Base-by-base conservation (phyloP, 345 rosid species). In the Boechera divaricarpa region DNA sequence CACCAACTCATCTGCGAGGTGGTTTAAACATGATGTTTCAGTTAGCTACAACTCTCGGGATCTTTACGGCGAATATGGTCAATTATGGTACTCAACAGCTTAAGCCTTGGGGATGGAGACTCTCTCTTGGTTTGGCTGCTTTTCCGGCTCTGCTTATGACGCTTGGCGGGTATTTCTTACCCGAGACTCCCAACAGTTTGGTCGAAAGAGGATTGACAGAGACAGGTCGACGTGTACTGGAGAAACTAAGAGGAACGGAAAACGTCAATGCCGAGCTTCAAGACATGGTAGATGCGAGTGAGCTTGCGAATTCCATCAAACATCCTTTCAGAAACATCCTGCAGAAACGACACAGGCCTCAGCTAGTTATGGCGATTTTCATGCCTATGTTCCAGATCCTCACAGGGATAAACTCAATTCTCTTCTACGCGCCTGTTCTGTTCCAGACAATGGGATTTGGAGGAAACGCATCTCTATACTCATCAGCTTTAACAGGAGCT, bases 401-500 rank as follows among this genome's bases (percentile, higher is more conserved):
- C 18, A 92, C 99, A 0, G 99, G 99, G 16, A 89, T 95, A 53
- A 95, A 95, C 75, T 89, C 97, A 2, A 92, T 95, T 69, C 91
- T 95, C 58, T 95, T 95, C 82, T 95, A 95, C 62, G 98, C 99
- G 1, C 99, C 98, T 0, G 93, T 92, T 21, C 82, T 95, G 79
- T 95, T 95, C 36, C 93, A 89, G 67, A 91, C 87, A 36, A 87
- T 95, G 98, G 99, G 99, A 26, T 95, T 95, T 42, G 85, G 82
- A 63, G 82, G 90, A 66, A 87, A 89, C 52, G 98, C 99, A 29
- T 65, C 99, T 10, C 84, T 95, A 33, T 92, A 91, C 82, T 77
- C 99, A 52, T 91, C 99, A n/a, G 98, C 98, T 42, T 21, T 91
- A 74, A 95, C 98, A 2, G 99, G 99, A 76, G 98, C 96, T 1